A percentile compares a stretch with the other conserved stretches of the same genome.
phyloP scores from a whole-genome alignment of 78 protist genomes.

The Isochrysis galbana region DNA sequence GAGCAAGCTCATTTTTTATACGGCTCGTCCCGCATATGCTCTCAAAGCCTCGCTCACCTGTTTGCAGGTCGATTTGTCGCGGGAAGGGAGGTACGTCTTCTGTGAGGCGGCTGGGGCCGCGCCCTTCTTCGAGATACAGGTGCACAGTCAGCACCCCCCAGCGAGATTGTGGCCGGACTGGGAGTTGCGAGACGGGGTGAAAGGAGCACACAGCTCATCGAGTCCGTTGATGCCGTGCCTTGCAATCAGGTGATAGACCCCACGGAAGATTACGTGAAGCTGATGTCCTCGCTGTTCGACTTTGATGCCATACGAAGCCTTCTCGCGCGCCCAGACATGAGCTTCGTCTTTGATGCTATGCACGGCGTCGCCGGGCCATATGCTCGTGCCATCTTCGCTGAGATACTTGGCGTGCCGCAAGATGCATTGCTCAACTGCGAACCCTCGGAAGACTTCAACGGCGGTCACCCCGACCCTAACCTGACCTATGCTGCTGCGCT shows the following conservation, averaged over 20 bases:
- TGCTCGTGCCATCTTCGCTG: constrained; percentile 85
- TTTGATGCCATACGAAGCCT: constrained; percentile 65
- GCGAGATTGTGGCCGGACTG: no score
- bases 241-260: neutral
- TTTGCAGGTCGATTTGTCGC: neutral
- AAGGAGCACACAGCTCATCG: no score
- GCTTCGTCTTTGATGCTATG: constrained; percentile 82
- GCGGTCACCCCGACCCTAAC: constrained; percentile 98
- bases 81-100: neutral
- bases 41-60: no score
- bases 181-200: no score
- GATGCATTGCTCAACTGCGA: constrained; percentile 40
- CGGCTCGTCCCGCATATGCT: no score
- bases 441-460: constrained; percentile 93
- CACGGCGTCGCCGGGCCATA: constrained; percentile 95
- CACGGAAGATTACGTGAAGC: constrained; percentile 51
- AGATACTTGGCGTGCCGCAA: neutral
- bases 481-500: constrained; percentile 91
- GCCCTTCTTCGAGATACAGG: neutral
- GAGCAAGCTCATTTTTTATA: no score
- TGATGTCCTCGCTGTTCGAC: constrained; percentile 80
- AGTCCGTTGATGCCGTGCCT: no score
- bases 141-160: no score
- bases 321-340: constrained; percentile 56
- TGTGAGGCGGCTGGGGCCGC: neutral